Conservation (phyloP, 2,329 filamentous ascomycete species). For the Camptophora hylomeconis region DNA sequence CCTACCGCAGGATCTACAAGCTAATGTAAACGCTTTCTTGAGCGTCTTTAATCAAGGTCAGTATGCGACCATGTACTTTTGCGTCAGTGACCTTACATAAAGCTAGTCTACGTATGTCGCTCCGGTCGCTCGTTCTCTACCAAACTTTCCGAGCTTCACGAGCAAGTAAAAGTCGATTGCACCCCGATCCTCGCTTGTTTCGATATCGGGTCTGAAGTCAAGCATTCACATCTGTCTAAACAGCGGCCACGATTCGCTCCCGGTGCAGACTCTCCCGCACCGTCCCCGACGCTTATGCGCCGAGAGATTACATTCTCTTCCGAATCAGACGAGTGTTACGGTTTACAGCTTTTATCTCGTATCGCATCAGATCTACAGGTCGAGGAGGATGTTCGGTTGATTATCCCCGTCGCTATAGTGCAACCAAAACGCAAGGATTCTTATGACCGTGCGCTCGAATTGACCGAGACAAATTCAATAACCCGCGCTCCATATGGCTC, state of each 20-base stretch:
- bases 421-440: constrained; percentile 20
- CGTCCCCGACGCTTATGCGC: constrained; percentile 17
- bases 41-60: constrained; percentile 41
- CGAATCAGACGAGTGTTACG: constrained; percentile 34
- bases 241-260: constrained; percentile 14
- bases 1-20: constrained; percentile 31
- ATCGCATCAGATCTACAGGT: constrained; percentile 37
- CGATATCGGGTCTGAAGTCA: constrained; percentile 35
- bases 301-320: constrained; percentile 30
- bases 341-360: constrained; percentile 34
- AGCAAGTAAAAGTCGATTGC: constrained; percentile 27
- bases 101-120: constrained; percentile 40
- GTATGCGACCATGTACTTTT: not conserved
- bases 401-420: constrained; percentile 37
- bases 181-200: constrained; percentile 44
- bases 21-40: constrained; percentile 37
- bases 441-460: constrained; percentile 9
- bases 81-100: constrained; percentile 2
- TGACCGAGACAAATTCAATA: constrained; percentile 4
- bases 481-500: constrained; percentile 11
- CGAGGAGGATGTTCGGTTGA: constrained; percentile 34
- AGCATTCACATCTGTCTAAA: constrained; percentile 19
- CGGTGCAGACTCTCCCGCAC: constrained; percentile 20
- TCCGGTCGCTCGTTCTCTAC: constrained; percentile 39
- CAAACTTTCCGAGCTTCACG: constrained; percentile 38